Percentiles rank a stretch among this genome's conserved stretches.
These are phyloP conservation scores for Ophiostoma tasmaniense DNA, from an alignment of 2,329 filamentous ascomycete species.

Conservation along the genomic window DNA sequence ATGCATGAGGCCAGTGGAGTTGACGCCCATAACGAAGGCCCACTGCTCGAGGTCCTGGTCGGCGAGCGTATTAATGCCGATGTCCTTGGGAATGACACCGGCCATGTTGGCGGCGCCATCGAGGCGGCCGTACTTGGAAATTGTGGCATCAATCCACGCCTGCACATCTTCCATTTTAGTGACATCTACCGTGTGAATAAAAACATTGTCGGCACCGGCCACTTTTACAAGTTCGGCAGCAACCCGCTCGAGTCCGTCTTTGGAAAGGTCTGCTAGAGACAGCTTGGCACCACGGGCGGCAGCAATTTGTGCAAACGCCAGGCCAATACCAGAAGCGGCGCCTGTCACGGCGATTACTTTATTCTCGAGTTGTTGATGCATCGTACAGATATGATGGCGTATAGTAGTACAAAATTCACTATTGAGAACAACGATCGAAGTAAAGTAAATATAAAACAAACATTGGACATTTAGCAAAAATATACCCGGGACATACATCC, in stretches of 20 bases:
- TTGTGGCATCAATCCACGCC: conserved; percentile 25
- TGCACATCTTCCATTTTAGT: background rate
- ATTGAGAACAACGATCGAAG: background rate
- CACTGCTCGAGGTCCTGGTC: conserved; percentile 32
- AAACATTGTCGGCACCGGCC: background rate
- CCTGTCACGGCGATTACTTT: conserved; percentile 42
- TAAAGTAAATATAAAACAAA: background rate
- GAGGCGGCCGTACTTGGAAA: conserved; percentile 42
- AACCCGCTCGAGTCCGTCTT: background rate
- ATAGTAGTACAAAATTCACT: too few relatives aligned
- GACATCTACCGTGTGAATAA: background rate
- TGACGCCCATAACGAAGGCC: conserved; percentile 18
- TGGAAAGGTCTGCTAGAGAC: conserved; percentile 22
- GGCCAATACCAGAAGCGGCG: conserved; percentile 38
- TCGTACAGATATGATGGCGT: background rate
- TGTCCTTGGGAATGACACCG: conserved; percentile 37
- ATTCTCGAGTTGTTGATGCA: conserved; percentile 25
- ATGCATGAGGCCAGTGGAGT: conserved; percentile 18
- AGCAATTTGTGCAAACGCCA: conserved; percentile 35
- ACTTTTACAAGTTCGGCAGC: background rate
- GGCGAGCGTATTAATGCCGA: conserved; percentile 31
- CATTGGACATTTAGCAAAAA: background rate
- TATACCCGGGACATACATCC: background rate
- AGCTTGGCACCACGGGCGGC: conserved; percentile 34
- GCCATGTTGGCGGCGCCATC: conserved; percentile 50